Evolutionary conservation across 2,329 filamentous ascomycete species (phyloP).

Genomic region (Colletotrichum gigasporum): DNA sequence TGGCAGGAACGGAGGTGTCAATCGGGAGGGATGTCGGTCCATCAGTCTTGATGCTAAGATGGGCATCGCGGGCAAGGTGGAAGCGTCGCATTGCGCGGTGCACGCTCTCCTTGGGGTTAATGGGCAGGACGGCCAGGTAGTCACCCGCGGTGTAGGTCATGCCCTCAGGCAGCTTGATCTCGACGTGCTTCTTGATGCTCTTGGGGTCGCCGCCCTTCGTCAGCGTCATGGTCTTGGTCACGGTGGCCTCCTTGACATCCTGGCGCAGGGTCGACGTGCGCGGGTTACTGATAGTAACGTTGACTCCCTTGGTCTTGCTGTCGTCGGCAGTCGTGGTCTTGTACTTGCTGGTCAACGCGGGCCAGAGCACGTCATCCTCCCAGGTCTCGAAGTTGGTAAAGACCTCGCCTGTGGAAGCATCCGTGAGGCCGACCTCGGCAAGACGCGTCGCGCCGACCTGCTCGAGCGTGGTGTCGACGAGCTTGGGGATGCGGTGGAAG

Average conservation of each 20-base stretch:
- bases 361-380: slow-evolving; percentile 67
- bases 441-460: slow-evolving; percentile 47
- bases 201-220: slow-evolving; percentile 48
- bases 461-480: slow-evolving; percentile 64
- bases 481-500: slow-evolving; percentile 73
- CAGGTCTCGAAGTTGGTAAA: slow-evolving; percentile 74
- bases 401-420: slow-evolving; percentile 72
- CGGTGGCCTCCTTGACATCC: slow-evolving; percentile 67
- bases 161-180: slow-evolving; percentile 72
- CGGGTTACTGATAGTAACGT: slow-evolving; percentile 62
- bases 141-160: slow-evolving; percentile 77
- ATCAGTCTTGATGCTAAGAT: slow-evolving; percentile 66
- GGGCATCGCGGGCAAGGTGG: slow-evolving; percentile 73
- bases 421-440: slow-evolving; percentile 60
- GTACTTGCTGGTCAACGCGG: slow-evolving; percentile 57
- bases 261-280: slow-evolving; percentile 67
- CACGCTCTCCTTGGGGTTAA: slow-evolving; percentile 73
- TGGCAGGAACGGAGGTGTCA: slow-evolving; percentile 65
- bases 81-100: slow-evolving; percentile 74
- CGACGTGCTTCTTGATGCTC: slow-evolving; percentile 72
- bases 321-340: slow-evolving; percentile 49
- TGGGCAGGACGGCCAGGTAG: slow-evolving; percentile 78
- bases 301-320: slow-evolving; percentile 40
- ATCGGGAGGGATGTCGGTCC: slow-evolving; percentile 64
- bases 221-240: slow-evolving; percentile 62